phyloP scores from a whole-genome alignment of 768 basidiomycete species.

The Auricularia sp. region DNA sequence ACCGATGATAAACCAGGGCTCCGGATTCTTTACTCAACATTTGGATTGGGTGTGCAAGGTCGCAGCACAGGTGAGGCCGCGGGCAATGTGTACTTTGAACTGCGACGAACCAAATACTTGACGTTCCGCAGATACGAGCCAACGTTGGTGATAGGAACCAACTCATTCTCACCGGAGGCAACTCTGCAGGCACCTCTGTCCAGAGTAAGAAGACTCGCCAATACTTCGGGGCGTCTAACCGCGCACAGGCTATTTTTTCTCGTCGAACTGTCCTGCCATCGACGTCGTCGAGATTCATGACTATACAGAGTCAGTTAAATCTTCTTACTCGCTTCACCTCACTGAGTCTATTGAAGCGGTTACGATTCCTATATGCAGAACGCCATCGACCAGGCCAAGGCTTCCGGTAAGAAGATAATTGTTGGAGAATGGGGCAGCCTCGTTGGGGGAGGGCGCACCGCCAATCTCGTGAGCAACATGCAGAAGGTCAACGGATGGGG shows the following conservation, averaged over 20 bases:
- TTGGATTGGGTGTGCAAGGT: not conserved
- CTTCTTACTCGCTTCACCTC: not conserved
- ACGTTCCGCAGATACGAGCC: not conserved
- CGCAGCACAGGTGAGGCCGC: not conserved
- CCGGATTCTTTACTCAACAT: not conserved
- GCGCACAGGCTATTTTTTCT: not conserved
- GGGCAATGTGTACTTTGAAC: not conserved
- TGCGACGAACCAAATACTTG: not conserved
- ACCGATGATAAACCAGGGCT: conserved; percentile 1
- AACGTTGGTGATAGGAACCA: not conserved
- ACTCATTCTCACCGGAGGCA: not conserved
- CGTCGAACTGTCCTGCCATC: not conserved
- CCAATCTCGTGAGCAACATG: not conserved
- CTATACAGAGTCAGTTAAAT: not conserved
- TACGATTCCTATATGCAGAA: not conserved
- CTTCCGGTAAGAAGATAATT: not conserved
- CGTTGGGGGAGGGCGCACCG: not conserved
- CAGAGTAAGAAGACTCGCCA: not conserved
- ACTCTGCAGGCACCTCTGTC: not conserved
- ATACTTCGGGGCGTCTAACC: not conserved
- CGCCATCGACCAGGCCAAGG: not conserved
- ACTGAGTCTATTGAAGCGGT: not conserved
- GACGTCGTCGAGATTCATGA: conserved; percentile 2
- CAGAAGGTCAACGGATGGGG: not conserved
- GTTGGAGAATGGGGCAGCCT: not conserved